Evolutionary conservation across 1,284 basidiomycete species (phyloP), one percentile per base, ranked within the genome.

Genomic region (Leccinum griseonigrum): DNA sequence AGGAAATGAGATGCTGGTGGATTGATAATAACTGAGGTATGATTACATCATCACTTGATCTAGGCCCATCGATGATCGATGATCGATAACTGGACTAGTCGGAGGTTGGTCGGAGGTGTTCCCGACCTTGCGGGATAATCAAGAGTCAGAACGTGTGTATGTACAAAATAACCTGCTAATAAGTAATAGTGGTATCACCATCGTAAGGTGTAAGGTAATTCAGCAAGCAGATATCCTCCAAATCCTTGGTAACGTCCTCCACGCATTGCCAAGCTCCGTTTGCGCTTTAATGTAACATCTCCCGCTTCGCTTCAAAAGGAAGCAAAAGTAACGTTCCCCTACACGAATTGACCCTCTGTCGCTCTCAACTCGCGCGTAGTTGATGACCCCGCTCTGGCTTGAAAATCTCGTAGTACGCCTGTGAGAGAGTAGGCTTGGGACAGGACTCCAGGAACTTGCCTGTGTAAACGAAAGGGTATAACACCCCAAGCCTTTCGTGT

Each of bases 331-430:
- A 14, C 16, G 53, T 54, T 65, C 64, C 9, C 64, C 64, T 2
- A 56, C 58, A 6, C 51, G 64, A 34, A 65, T 50, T 4, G 38
- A 46, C 18, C 64, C 64, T 51, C 50, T 52, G 29, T 67, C 32
- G 5, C 50, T 59, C 31, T 54, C 63, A 8, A 54, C 40, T n/a
- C 34, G 64, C 2, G 64, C 43, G 22, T 67, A 67, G 58, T 65
- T 66, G 29, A 65, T 56, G 8, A 67, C 52, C n/a, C 64, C 64
- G 58, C n/a, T 56, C 64, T 50, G 66, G 64, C 50, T 43, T 62
- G 63, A 65, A 65, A n/a, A 62, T 28, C 16, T 65, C 58, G 28
- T 65, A 65, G 22, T 67, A 67, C 6, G 63, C 64, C 16, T 56
- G 65, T 9, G 64, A 64, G 32, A 65, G 63, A 2, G 54, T 58